These are phyloP conservation scores for Grosmannia serpens DNA, from an alignment of 2,329 filamentous ascomycete species.

Conservation along the genomic window DNA sequence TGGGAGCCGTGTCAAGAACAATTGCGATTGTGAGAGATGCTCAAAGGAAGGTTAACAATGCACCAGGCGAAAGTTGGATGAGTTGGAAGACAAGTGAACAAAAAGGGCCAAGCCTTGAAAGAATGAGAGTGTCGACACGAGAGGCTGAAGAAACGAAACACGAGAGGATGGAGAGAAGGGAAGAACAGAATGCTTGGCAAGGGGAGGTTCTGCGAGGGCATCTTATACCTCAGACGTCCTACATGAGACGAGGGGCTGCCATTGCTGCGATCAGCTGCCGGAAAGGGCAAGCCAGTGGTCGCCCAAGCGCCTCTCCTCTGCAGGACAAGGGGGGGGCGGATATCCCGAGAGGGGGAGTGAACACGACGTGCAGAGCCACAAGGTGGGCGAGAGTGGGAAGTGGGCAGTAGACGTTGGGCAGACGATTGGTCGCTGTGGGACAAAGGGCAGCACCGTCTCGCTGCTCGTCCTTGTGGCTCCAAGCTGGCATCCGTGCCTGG, in stretches of 20 bases:
- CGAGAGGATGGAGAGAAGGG: background rate
- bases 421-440: background rate
- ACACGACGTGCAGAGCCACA: background rate
- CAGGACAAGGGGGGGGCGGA: background rate
- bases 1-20: background rate
- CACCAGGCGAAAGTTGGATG: conserved; percentile 24
- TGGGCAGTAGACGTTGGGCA: background rate
- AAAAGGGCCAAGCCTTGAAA: conserved; percentile 25
- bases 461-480: no score
- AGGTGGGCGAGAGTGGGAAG: background rate
- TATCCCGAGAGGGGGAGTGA: background rate
- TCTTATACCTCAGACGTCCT: conserved; percentile 1
- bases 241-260: background rate
- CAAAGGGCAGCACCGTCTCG: background rate
- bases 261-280: background rate
- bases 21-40: conserved; percentile 4
- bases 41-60: conserved; percentile 24
- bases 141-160: background rate
- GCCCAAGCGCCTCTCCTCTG: background rate
- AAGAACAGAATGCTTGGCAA: conserved; percentile 1
- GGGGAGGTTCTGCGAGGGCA: background rate
- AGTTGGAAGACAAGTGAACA: conserved; percentile 14
- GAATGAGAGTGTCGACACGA: conserved; percentile 13
- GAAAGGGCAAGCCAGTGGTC: background rate
- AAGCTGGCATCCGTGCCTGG: background rate